A percentile compares a stretch with the other conserved stretches of the same genome.
phyloP scores from a whole-genome alignment of 257 asterid genomes.

The Rehmannia glutinosa region DNA sequence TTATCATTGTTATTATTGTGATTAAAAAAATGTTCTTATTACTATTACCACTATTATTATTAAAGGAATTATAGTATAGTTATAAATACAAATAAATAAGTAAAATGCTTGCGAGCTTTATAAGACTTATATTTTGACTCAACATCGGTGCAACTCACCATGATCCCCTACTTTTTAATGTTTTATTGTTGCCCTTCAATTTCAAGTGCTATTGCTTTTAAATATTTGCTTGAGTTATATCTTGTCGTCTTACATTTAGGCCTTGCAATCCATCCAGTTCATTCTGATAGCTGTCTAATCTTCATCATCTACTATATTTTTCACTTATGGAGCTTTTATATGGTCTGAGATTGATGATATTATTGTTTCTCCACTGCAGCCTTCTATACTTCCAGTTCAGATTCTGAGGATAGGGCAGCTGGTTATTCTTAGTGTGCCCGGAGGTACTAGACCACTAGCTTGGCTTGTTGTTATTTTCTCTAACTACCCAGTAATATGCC shows the following conservation, averaged over 20 bases:
- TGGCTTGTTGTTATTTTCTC: constrained; percentile 2
- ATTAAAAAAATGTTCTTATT: too few relatives aligned
- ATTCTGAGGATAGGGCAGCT: constrained; percentile 90
- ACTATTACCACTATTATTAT: not conserved
- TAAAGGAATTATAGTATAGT: not conserved
- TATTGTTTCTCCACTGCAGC: constrained; percentile 48
- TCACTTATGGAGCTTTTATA: not conserved
- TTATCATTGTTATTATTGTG: not conserved
- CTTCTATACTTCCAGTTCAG: constrained; percentile 93
- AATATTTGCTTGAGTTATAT: not conserved
- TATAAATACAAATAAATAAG: too few relatives aligned
- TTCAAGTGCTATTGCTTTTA: not conserved
- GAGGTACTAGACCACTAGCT: constrained; percentile 73
- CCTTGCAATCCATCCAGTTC: not conserved
- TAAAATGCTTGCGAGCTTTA: not conserved
- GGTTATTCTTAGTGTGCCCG: constrained; percentile 86
- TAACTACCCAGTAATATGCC: not conserved
- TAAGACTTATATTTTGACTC: not conserved
- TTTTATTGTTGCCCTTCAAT: not conserved
- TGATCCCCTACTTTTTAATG: not conserved
- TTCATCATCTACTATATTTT: not conserved
- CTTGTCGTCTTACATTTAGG: too few relatives aligned
- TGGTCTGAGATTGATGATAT: constrained; percentile 6
- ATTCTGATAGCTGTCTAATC: constrained; percentile 10
- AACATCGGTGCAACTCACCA: not conserved